Evolutionary conservation across 306 rosid genomes (phyloP), one percentile per base, ranked within the genome.

Genomic region (Begonia peltatifolia): DNA sequence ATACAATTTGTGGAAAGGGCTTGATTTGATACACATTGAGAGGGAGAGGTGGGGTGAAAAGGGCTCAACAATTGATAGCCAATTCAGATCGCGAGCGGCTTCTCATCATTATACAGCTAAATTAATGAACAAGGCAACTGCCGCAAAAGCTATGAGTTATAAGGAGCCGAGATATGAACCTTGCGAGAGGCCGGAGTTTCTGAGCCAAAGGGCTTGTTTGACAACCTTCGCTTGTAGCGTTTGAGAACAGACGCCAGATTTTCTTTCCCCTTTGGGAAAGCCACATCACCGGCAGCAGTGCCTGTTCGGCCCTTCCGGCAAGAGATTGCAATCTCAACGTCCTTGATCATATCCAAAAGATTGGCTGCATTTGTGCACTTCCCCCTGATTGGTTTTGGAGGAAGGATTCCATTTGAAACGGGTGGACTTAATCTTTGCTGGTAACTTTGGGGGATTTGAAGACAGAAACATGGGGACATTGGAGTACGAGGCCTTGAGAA

Each of bases 241-340:
- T 92, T 92, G 62, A 92, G 94, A 56, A 92, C 99, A 15, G 99
- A 83, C 0, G 89, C 83, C 63, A 92, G 63, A 67, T 86, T 92
- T 55, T 81, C 87, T 68, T 83, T 92, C 50, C 96, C 99, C 72
- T n/a, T 79, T 0, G 99, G 99, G 72, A 87, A 86, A 43, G 99
- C 99, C 41, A 90, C 95, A 13, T 86, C 96, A 10, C 99, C 99
- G 0, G 96, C 99, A 14, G 87, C 93, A 13, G 99, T 92, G 48
- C 99, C 96, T 0, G 83, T 75, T n/a, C 94, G 85, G 47, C 99
- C 99, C 76, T 75, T 87, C 23, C 99, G 56, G 71, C 63, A 67
- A 49, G 88, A 79, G 58, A 92, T 79, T 1, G 96, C 88, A 5
- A 52, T 65, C 68, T 92, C 96, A 63, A 92, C 99, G 46, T 86